Percentiles rank a stretch among this genome's conserved stretches.
Conservation (phyloP, 2,329 filamentous ascomycete genomes). For the Fusarium napiforme region DNA sequence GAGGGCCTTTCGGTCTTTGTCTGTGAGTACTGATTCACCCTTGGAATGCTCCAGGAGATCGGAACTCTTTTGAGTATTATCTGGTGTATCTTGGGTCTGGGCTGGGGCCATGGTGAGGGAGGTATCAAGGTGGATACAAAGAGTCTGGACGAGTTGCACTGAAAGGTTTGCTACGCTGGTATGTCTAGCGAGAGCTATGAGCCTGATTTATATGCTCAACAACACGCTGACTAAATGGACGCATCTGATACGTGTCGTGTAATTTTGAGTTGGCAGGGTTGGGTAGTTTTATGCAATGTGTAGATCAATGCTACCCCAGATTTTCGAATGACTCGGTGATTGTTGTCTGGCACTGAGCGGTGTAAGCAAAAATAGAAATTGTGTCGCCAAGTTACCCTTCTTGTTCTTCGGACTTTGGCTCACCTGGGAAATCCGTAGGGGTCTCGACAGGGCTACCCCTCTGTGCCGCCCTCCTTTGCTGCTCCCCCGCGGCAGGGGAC, state of each 20-base stretch:
- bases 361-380: neutral
- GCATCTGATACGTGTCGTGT: neutral
- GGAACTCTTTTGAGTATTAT: neutral
- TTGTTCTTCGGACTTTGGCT: neutral
- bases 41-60: slow-evolving; percentile 1
- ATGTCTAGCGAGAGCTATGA: too few relatives aligned
- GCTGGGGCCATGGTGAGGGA: neutral
- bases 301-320: neutral
- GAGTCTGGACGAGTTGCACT: neutral
- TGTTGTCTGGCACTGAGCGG: neutral
- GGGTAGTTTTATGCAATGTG: neutral
- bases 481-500: too few relatives aligned
- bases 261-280: too few relatives aligned
- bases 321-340: neutral
- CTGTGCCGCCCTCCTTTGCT: neutral
- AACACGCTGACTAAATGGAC: neutral
- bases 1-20: neutral
- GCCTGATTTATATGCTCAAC: neutral
- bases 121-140: fast-evolving
- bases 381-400: neutral
- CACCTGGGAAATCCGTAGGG: neutral
- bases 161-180: fast-evolving
- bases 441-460: neutral
- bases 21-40: neutral
- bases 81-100: neutral